Evolutionary conservation across 2,329 filamentous ascomycete genomes (phyloP).

Genomic region (Scortechinia acanthostroma): DNA sequence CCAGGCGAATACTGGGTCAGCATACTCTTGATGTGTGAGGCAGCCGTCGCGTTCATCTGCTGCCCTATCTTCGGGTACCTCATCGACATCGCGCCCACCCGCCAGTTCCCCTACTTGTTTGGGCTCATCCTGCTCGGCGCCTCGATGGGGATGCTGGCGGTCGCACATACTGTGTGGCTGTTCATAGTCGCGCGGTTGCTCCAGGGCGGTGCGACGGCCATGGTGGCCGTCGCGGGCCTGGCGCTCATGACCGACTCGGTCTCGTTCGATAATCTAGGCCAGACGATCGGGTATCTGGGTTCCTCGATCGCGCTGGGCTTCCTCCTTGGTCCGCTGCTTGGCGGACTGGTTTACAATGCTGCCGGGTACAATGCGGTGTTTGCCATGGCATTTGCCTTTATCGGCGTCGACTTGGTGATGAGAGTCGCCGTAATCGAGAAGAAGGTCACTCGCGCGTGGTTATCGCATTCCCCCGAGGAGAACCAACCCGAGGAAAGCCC

Average conservation of each 20-base stretch:
- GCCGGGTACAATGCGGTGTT: slow-evolving; percentile 1
- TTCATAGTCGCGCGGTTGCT: background rate
- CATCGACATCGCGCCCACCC: background rate
- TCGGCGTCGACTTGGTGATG: background rate
- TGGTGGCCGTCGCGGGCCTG: background rate
- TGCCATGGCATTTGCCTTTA: background rate
- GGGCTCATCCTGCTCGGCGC: background rate
- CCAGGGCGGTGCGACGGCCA: background rate
- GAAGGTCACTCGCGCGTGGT: background rate
- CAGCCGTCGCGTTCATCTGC: background rate
- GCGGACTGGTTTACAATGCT: background rate
- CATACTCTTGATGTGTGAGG: background rate
- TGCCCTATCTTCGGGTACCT: background rate
- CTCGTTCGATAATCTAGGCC: background rate
- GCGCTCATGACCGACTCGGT: background rate
- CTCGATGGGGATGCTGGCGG: background rate
- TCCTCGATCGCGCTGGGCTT: background rate
- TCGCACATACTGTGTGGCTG: background rate
- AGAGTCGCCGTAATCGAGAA: background rate
- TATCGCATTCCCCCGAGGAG: background rate
- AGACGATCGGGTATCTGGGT: background rate
- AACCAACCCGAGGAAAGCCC: background rate
- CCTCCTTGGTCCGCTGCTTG: background rate
- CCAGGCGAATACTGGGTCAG: background rate
- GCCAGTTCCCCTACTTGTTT: background rate